These are phyloP conservation scores for Tetrapyrgos nigripes DNA, from an alignment of 1,284 basidiomycete species.

Conservation along the genomic window DNA sequence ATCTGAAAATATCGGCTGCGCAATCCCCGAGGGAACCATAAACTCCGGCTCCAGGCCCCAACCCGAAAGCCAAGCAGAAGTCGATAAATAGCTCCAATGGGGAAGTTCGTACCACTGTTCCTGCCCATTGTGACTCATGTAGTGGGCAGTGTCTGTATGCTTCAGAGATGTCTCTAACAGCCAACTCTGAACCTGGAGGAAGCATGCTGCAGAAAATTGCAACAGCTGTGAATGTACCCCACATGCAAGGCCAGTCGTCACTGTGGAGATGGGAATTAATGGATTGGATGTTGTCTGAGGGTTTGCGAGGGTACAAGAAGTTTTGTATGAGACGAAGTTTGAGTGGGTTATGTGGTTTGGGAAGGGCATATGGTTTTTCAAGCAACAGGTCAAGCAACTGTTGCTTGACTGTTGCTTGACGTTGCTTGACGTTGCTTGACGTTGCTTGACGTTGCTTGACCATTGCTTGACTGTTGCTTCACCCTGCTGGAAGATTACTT, in stretches of 20 bases:
- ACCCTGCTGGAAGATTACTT: too few species aligned
- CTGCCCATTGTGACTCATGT: conserved; percentile 40
- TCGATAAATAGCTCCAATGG: conserved; percentile 30
- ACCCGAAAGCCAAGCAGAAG: conserved; percentile 34
- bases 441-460: too few species aligned
- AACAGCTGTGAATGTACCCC: conserved; percentile 14
- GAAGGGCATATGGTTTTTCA: too few species aligned
- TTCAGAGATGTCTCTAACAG: conserved; percentile 39
- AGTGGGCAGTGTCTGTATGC: conserved; percentile 42
- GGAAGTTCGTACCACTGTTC: conserved; percentile 28
- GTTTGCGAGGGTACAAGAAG: conserved; percentile 20
- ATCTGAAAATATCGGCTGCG: conserved; percentile 31
- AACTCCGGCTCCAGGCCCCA: conserved; percentile 30
- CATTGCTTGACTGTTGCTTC: too few species aligned
- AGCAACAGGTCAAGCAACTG: too few species aligned
- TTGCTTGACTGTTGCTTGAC: too few species aligned
- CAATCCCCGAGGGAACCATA: conserved; percentile 40
- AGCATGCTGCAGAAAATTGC: conserved; percentile 31
- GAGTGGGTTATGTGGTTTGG: conserved; percentile 34
- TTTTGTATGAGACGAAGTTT: conserved; percentile 24
- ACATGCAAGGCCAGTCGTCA: conserved; percentile 8
- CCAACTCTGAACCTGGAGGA: conserved; percentile 40
- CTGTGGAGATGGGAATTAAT: conserved; percentile 20
- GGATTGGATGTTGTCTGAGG: conserved; percentile 4
- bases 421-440: too few species aligned